phyloP scores from a whole-genome alignment of 2,329 filamentous ascomycete genomes.

The Davidsoniella virescens region DNA sequence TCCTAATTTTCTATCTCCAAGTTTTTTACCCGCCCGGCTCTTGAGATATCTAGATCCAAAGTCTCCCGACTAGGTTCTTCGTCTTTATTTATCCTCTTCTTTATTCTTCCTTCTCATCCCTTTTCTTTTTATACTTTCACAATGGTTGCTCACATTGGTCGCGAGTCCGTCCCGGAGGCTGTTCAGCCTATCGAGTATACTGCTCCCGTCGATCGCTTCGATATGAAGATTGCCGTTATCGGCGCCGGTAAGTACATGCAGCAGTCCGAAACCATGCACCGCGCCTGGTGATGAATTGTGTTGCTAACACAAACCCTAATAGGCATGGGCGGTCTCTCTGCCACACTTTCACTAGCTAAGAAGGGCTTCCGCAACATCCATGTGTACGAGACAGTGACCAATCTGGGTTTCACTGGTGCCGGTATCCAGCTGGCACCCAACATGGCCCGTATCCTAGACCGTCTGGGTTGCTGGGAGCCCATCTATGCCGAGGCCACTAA shows the following conservation, averaged over 20 bases:
- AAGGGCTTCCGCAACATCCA: constrained; percentile 59
- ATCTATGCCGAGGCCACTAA: constrained; percentile 58
- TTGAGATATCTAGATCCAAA: background rate
- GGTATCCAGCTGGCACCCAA: constrained; percentile 77
- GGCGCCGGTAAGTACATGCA: constrained; percentile 28
- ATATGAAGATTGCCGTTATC: constrained; percentile 32
- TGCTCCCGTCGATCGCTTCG: constrained; percentile 9
- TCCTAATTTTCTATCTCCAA: background rate
- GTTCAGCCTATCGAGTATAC: constrained; percentile 6
- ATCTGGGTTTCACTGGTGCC: constrained; percentile 66
- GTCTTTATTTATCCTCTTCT: background rate
- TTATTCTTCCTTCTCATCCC: background rate
- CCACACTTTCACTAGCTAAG: constrained; percentile 56
- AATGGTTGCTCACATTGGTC: constrained; percentile 11
- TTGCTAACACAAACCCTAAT: constrained; percentile 1
- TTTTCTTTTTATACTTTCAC: background rate
- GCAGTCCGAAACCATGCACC: background rate
- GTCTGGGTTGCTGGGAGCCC: constrained; percentile 53
- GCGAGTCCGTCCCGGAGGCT: constrained; percentile 7
- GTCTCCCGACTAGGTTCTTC: background rate
- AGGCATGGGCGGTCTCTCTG: constrained; percentile 68
- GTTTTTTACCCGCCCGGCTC: background rate
- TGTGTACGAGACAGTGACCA: constrained; percentile 57
- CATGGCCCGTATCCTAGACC: constrained; percentile 59
- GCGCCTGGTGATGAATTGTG: background rate